Evolutionary conservation across 1,139 yeast species (phyloP), one percentile per base, ranked within the genome.

Genomic region (Protomyces lactucae-debilis): DNA sequence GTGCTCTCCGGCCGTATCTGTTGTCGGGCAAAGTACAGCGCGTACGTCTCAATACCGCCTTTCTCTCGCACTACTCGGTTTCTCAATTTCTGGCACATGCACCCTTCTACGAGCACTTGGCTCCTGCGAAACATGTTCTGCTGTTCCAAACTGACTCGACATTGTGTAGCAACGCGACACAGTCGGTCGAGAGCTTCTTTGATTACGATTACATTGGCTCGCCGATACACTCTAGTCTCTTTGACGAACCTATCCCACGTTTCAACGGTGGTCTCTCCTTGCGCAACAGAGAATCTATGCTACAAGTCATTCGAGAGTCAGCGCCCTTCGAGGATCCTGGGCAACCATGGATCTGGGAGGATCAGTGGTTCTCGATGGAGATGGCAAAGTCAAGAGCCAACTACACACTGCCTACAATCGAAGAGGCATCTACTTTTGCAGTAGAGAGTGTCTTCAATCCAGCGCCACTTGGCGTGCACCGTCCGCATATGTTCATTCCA

Each of bases 131-230:
- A 21, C 43, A 59, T 35, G 52, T 59, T 12, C 46, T 59, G 18
- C 16, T 59, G 51, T 59, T 59, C 37, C 63, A 59, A 35, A 40
- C 43, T 16, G 63, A 59, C 35, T 39, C 52, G 23, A 59, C 54
- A 18, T 23, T 59, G 23, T 59, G 63, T n/a, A 52, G 57, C 25
- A 6, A 43, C 9, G 40, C 63, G 10, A 51, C 40, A 12, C 43
- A 46, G 8, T 37, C 39, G 3, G 52, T 59, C 21, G 57, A 59
- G 35, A 57, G 52, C 45, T 59, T 40, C 23, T 52, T 59, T 39
- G 39, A 28, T 35, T 59, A 52, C 53, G 63, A 59, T 36, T 59
- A 28, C 45, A 52, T 59, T 12, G 63, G 63, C 9, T 56, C 63
- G 8, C 57, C 57, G 32, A 25, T 59, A n/a, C 63, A n/a, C 52